A percentile compares a stretch with the other conserved stretches of the same genome.
Conservation (phyloP, 805 yeast species). For the Metschnikowia gelsemii region DNA sequence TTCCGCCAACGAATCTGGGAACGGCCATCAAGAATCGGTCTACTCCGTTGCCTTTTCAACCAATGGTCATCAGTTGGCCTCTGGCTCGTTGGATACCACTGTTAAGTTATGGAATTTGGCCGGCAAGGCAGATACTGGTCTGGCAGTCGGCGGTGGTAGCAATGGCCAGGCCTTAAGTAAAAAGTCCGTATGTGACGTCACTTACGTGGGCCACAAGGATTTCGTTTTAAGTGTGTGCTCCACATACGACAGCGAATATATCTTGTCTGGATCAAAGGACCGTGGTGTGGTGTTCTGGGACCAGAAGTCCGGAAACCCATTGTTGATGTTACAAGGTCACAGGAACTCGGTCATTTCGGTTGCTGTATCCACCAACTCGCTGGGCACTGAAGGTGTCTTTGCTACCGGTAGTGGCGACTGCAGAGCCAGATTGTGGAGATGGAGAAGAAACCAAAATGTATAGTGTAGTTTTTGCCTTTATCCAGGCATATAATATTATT, state of each 20-base stretch:
- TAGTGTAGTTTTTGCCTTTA: not conserved
- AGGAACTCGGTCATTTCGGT: conserved; percentile 94
- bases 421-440: conserved; percentile 95
- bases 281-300: conserved; percentile 98
- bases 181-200: conserved; percentile 74
- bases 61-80: conserved; percentile 86
- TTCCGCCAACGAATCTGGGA: conserved; percentile 81
- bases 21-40: conserved; percentile 95
- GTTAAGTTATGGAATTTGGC: conserved; percentile 94
- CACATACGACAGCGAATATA: conserved; percentile 88
- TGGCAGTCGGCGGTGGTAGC: conserved; percentile 19
- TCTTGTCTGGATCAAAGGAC: conserved; percentile 92
- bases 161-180: conserved; percentile 24
- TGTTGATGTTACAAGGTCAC: conserved; percentile 95
- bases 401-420: conserved; percentile 98
- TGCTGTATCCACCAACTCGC: conserved; percentile 80
- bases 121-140: conserved; percentile 41
- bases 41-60: conserved; percentile 92
- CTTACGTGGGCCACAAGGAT: conserved; percentile 95
- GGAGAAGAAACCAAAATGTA: conserved; percentile 49
- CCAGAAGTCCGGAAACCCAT: conserved; percentile 84
- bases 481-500: not conserved
- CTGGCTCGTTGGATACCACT: conserved; percentile 93
- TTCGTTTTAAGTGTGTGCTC: conserved; percentile 92
- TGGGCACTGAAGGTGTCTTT: conserved; percentile 75